Evolutionary conservation across 2,329 filamentous ascomycete genomes (phyloP).

Genomic region (Stagonosporopsis chrysanthemi): DNA sequence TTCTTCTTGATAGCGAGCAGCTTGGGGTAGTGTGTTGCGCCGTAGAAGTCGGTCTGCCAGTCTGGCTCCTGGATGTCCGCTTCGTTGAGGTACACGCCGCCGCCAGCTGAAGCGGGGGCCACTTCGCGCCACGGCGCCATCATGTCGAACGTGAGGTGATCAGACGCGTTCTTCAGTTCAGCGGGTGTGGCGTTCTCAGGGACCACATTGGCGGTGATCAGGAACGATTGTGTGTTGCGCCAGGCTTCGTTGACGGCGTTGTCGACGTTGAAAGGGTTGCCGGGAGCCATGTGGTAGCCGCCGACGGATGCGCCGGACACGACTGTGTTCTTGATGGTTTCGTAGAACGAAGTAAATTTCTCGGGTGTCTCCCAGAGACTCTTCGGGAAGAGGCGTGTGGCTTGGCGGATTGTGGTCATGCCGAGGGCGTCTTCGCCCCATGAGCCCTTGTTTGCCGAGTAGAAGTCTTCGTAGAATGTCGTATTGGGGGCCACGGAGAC

Average conservation of each 20-base stretch:
- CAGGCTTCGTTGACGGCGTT: slow-evolving; percentile 39
- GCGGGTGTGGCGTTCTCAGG: slow-evolving; percentile 24
- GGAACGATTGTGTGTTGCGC: slow-evolving; percentile 29
- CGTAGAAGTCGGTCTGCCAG: slow-evolving; percentile 40
- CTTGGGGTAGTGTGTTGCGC: slow-evolving; percentile 31
- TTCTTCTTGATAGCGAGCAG: slow-evolving; percentile 39
- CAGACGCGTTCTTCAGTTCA: slow-evolving; percentile 21
- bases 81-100: slow-evolving; percentile 39
- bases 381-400: slow-evolving; percentile 29
- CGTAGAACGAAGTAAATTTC: slow-evolving; percentile 24
- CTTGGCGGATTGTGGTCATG: slow-evolving; percentile 19
- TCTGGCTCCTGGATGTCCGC: slow-evolving; percentile 35
- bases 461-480: slow-evolving; percentile 21
- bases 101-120: slow-evolving; percentile 27
- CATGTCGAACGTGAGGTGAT: slow-evolving; percentile 27
- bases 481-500: slow-evolving; percentile 20
- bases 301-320: slow-evolving; percentile 29
- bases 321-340: slow-evolving; percentile 17
- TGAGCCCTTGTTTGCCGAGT: slow-evolving; percentile 25
- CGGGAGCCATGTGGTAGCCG: slow-evolving; percentile 34
- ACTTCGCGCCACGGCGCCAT: slow-evolving; percentile 27
- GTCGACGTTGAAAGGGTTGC: slow-evolving; percentile 27
- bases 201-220: slow-evolving; percentile 27
- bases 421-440: slow-evolving; percentile 26
- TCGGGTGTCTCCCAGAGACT: slow-evolving; percentile 26